Evolutionary conservation across 106 monocot species (phyloP).

Genomic region (Ottelia alismoides): DNA sequence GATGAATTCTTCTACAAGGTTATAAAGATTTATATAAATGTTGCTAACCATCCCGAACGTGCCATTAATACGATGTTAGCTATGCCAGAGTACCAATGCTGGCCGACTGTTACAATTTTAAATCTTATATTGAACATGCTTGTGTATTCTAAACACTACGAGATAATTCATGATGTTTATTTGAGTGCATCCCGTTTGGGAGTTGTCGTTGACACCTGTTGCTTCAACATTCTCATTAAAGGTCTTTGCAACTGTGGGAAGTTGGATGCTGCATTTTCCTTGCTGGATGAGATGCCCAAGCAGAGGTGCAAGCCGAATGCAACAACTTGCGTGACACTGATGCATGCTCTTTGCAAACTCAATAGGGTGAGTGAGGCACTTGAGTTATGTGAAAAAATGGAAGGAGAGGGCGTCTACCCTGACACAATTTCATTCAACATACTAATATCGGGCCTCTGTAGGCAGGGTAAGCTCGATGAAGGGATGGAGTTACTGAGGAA

Average conservation of each 20-base stretch:
- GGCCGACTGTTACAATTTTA: constrained; percentile 65
- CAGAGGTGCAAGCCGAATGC: constrained; percentile 59
- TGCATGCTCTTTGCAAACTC: constrained; percentile 53
- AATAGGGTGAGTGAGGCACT: constrained; percentile 54
- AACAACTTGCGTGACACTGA: constrained; percentile 61
- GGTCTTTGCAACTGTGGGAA: constrained; percentile 53
- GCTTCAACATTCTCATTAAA: constrained; percentile 92
- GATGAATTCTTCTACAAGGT: constrained; percentile 66
- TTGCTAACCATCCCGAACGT: constrained; percentile 41
- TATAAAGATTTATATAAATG: constrained; percentile 70
- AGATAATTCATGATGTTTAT: constrained; percentile 55
- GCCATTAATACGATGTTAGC: constrained; percentile 41
- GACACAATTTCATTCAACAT: constrained; percentile 70
- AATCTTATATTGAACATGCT: constrained; percentile 84
- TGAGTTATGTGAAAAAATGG: constrained; percentile 56
- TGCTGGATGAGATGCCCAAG: constrained; percentile 81
- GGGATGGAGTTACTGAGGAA: constrained; percentile 51
- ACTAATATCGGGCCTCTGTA: constrained; percentile 66
- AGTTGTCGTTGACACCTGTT: constrained; percentile 61
- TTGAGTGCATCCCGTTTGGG: constrained; percentile 49
- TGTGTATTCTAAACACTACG: constrained; percentile 44
- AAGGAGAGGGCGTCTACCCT: constrained; percentile 32
- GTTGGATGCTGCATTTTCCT: constrained; percentile 46
- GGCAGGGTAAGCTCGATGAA: constrained; percentile 36
- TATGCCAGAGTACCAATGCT: constrained; percentile 78